Conservation (phyloP, 139 green algal species). For the Diplosphaera chodatii region DNA sequence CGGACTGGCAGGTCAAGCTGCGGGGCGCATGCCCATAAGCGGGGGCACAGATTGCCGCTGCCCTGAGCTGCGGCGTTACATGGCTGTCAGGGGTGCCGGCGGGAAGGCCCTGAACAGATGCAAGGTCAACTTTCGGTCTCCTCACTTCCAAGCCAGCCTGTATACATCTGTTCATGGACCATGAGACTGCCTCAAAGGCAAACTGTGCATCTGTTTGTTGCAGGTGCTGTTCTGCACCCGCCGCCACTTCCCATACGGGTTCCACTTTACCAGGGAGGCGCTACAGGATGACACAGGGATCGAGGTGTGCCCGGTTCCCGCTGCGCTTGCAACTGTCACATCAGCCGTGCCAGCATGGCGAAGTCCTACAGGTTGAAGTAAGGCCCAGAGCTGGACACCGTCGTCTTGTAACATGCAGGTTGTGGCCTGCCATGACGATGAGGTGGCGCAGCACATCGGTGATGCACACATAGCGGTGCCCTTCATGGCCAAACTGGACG, state of each 20-base stretch:
- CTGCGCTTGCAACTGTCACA: too few species aligned
- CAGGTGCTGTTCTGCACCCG: constrained; percentile 38
- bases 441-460: constrained; percentile 21
- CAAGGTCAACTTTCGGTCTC: too few species aligned
- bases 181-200: too few species aligned
- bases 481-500: constrained; percentile 40
- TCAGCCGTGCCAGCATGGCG: too few species aligned
- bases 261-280: constrained; percentile 24
- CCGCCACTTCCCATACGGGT: constrained; percentile 36
- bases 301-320: too few species aligned
- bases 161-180: too few species aligned
- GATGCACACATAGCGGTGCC: constrained; percentile 45
- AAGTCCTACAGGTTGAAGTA: too few species aligned
- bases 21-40: not conserved
- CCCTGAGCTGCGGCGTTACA: not conserved
- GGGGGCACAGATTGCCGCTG: too few species aligned
- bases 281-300: constrained; percentile 14
- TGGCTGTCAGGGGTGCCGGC: not conserved
- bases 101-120: not conserved
- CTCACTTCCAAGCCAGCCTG: too few species aligned
- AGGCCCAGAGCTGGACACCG: too few species aligned
- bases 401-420: too few species aligned
- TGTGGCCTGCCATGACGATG: constrained; percentile 19
- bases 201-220: too few species aligned
- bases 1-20: constrained; percentile 24